A percentile compares a stretch with the other conserved stretches of the same genome.
Conservation (phyloP, 2,329 filamentous ascomycete genomes). For the Beauveria sp. region DNA sequence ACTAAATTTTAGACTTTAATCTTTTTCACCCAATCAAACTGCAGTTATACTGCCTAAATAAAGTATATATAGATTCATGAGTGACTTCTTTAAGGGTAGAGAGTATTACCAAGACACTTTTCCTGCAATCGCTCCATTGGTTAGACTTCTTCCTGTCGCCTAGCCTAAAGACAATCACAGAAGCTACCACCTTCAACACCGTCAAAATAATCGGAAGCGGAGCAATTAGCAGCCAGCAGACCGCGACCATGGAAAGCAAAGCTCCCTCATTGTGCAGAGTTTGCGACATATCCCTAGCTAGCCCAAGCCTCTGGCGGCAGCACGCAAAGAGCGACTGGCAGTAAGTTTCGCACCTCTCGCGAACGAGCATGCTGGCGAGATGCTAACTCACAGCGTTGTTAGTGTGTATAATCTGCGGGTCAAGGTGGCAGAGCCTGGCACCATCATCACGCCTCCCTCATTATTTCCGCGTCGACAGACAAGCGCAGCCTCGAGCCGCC, state of each 20-base stretch:
- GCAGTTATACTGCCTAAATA: neutral
- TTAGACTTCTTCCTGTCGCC: neutral
- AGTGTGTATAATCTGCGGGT: slow-evolving; percentile 20
- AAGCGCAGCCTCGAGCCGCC: neutral
- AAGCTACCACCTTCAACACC: neutral
- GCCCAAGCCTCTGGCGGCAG: slow-evolving; percentile 15
- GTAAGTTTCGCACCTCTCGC: slow-evolving; percentile 10
- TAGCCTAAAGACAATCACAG: neutral
- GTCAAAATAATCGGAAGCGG: slow-evolving; percentile 2
- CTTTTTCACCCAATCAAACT: neutral
- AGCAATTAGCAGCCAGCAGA: neutral
- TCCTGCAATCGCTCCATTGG: too few species aligned
- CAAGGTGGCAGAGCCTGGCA: slow-evolving; percentile 16
- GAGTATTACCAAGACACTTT: neutral
- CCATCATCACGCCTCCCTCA: slow-evolving; percentile 10
- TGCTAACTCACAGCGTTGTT: neutral
- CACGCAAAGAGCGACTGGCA: slow-evolving; percentile 20
- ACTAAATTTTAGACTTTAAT: neutral
- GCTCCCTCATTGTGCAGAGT: slow-evolving; percentile 16
- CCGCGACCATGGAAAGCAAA: slow-evolving; percentile 12
- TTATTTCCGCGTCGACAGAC: neutral
- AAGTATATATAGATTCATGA: slow-evolving; percentile 3
- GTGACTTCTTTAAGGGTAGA: neutral
- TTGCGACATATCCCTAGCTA: slow-evolving; percentile 15
- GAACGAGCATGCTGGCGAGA: neutral